Percentiles rank a stretch among this genome's conserved stretches.
Evolutionary conservation across 2,329 filamentous ascomycete genomes (phyloP).

Genomic region (Trichoderma hamatum): DNA sequence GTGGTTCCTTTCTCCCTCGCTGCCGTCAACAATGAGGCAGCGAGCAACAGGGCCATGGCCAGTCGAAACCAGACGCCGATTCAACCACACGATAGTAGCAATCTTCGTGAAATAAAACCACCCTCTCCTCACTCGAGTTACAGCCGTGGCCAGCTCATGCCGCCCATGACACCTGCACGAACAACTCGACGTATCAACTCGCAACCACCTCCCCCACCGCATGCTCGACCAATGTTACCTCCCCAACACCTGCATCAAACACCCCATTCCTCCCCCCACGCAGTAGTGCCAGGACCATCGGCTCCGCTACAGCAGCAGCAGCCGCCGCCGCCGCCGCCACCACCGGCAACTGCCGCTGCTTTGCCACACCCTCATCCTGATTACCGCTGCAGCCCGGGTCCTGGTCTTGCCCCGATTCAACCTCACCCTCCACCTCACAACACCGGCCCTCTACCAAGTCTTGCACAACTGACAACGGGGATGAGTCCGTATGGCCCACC

Average conservation of each 20-base stretch:
- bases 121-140: constrained; percentile 49
- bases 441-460: constrained; percentile 58
- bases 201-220: constrained; percentile 37
- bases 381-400: constrained; percentile 41
- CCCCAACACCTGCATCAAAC: constrained; percentile 33
- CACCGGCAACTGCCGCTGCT: constrained; percentile 31
- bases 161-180: constrained; percentile 41
- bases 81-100: constrained; percentile 51
- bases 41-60: constrained; percentile 44
- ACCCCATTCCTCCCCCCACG: constrained; percentile 23
- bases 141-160: constrained; percentile 41
- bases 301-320: constrained; percentile 34
- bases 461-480: constrained; percentile 66
- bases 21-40: constrained; percentile 53
- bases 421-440: constrained; percentile 44
- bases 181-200: constrained; percentile 45
- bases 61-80: constrained; percentile 47
- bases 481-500: constrained; percentile 57
- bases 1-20: constrained; percentile 81
- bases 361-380: constrained; percentile 32
- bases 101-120: constrained; percentile 48
- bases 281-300: constrained; percentile 27
- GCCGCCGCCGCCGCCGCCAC: constrained; percentile 28
- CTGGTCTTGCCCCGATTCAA: constrained; percentile 58
- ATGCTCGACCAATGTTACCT: constrained; percentile 17